These are phyloP conservation scores for Decorospora gaudefroyi DNA, from an alignment of 2,329 filamentous ascomycete genomes.

Conservation along the genomic window DNA sequence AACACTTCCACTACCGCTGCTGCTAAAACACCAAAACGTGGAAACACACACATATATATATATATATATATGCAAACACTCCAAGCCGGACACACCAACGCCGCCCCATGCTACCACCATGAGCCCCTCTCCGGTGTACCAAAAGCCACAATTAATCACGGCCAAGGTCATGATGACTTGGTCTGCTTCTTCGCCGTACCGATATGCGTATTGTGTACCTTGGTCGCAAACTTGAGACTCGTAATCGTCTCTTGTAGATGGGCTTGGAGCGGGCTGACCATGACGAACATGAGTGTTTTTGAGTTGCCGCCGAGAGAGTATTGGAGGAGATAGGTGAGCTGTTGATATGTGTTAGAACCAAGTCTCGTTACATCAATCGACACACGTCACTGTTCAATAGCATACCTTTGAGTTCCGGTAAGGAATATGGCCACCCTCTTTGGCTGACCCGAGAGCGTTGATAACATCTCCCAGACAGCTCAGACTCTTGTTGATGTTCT, in stretches of 20 bases:
- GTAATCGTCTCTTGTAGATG: slow-evolving; percentile 93
- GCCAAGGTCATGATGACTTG: slow-evolving; percentile 51
- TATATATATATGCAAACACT: too few species aligned
- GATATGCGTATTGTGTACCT: slow-evolving; percentile 91
- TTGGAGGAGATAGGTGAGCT: slow-evolving; percentile 91
- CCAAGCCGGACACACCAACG: too few species aligned
- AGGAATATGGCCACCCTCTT: slow-evolving; percentile 77
- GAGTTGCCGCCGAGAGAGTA: slow-evolving; percentile 93
- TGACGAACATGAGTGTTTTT: slow-evolving; percentile 99
- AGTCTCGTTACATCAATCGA: not conserved
- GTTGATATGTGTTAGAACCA: slow-evolving; percentile 15
- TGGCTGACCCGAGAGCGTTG: slow-evolving; percentile 82
- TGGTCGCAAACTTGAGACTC: slow-evolving; percentile 93
- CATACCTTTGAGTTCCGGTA: slow-evolving; percentile 91
- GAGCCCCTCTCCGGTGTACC: too few species aligned
- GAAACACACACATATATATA: too few species aligned
- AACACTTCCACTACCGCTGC: not conserved
- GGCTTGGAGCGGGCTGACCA: slow-evolving; percentile 89
- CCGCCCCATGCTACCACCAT: too few species aligned
- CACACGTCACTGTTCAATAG: slow-evolving; percentile 4
- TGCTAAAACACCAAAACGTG: not conserved
- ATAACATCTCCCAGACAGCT: slow-evolving; percentile 94
- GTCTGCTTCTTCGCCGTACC: slow-evolving; percentile 80
- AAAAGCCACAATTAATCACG: too few species aligned
- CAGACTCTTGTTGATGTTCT: slow-evolving; percentile 95